Conservation (phyloP, 2,329 filamentous ascomycete genomes). For the Cladosporium austrohemisphaericum region DNA sequence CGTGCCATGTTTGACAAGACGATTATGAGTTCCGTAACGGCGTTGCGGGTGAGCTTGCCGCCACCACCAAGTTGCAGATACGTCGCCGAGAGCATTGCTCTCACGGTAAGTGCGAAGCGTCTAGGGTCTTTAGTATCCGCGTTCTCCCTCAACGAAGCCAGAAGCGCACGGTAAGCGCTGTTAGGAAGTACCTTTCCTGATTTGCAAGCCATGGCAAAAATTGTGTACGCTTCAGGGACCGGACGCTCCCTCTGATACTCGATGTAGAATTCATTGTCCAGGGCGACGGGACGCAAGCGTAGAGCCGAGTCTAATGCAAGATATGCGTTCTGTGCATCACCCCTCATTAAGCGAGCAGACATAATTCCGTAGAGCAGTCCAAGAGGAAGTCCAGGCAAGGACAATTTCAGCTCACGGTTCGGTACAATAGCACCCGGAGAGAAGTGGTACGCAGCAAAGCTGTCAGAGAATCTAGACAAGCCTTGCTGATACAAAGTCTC, state of each 20-base stretch:
- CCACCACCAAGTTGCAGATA: conserved; percentile 42
- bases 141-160: conserved; percentile 30
- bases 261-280: conserved; percentile 35
- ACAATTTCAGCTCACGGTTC: conserved; percentile 36
- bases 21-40: conserved; percentile 39
- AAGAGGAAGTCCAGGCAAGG: conserved; percentile 27
- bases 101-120: conserved; percentile 23
- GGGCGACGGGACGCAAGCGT: conserved; percentile 41
- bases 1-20: conserved; percentile 29
- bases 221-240: conserved; percentile 44
- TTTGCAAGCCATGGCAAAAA: conserved; percentile 48
- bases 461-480: conserved; percentile 46
- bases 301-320: conserved; percentile 48
- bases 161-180: conserved; percentile 31
- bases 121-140: conserved; percentile 19
- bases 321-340: conserved; percentile 48
- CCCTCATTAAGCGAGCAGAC: conserved; percentile 43
- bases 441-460: conserved; percentile 46
- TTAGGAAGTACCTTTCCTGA: conserved; percentile 34
- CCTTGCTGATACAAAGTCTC: conserved; percentile 46
- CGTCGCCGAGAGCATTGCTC: conserved; percentile 40
- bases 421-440: conserved; percentile 45
- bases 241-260: conserved; percentile 46
- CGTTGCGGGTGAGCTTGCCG: conserved; percentile 33
- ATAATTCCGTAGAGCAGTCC: conserved; percentile 47